Evolutionary conservation across 208 protist species (phyloP).

Genomic region (Trypanosoma congolense): DNA sequence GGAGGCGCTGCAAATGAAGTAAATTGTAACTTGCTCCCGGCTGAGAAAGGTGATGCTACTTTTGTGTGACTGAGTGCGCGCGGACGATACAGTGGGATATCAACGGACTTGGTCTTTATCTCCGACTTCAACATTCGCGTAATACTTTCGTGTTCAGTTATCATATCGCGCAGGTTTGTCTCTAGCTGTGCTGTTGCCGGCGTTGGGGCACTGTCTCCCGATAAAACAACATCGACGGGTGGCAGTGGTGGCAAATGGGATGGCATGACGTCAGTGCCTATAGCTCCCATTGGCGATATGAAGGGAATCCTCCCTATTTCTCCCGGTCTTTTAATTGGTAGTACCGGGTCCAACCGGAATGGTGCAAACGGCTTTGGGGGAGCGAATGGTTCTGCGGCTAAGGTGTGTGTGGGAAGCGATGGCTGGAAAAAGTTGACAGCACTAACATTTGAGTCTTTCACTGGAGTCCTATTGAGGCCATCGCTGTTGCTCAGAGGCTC

Average conservation of each 20-base stretch:
- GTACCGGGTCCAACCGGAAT: neutral
- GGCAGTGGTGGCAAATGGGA: neutral
- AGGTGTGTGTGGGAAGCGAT: neutral
- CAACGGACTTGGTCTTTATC: neutral
- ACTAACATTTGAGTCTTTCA: no score
- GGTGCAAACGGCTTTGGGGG: neutral
- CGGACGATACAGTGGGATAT: neutral
- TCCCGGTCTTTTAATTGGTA: neutral
- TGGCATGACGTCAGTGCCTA: neutral
- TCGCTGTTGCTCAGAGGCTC: neutral
- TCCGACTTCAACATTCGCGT: constrained; percentile 17
- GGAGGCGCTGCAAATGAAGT: neutral
- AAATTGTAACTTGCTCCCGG: neutral
- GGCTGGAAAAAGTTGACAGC: neutral
- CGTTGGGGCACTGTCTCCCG: neutral
- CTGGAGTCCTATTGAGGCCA: neutral
- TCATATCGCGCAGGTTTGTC: constrained; percentile 16
- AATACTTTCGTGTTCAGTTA: constrained; percentile 10
- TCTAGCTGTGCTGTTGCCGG: neutral
- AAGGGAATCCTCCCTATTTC: neutral
- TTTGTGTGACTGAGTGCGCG: neutral
- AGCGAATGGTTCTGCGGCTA: neutral
- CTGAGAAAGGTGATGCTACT: neutral
- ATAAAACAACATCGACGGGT: neutral
- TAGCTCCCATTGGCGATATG: neutral